Conservation (phyloP, 106 monocot genomes). For the Amphibolis antarctica region DNA sequence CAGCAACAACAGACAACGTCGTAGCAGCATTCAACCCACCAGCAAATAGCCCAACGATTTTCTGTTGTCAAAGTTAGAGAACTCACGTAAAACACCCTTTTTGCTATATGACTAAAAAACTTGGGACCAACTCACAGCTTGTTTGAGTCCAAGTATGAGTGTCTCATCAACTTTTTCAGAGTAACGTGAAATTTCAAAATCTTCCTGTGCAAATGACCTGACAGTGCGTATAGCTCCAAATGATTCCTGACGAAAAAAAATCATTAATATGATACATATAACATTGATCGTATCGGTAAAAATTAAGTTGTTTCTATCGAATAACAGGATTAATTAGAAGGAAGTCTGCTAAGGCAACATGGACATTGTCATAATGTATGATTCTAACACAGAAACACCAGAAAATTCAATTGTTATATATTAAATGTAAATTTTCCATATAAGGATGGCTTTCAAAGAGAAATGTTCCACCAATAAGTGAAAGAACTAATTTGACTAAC, state of each 20-base stretch:
- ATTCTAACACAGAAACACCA: too few species aligned
- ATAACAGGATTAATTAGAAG: not conserved
- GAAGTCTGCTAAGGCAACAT: too few species aligned
- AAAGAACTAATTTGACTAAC: not conserved
- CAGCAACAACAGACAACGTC: constrained; percentile 74
- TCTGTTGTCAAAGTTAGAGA: constrained; percentile 27
- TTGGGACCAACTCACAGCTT: constrained; percentile 65
- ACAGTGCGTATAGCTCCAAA: constrained; percentile 98
- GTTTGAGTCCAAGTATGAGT: constrained; percentile 88
- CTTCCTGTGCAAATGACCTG: constrained; percentile 91
- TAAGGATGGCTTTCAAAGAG: too few species aligned
- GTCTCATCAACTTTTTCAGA: constrained; percentile 91
- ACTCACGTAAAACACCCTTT: not conserved
- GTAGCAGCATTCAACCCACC: constrained; percentile 89
- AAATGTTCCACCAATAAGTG: too few species aligned
- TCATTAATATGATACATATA: not conserved
- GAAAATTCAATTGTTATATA: too few species aligned
- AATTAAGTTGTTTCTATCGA: not conserved
- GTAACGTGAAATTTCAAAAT: constrained; percentile 78
- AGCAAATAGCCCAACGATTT: constrained; percentile 76
- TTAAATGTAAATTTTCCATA: too few species aligned
- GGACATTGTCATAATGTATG: too few species aligned
- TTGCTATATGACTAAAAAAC: constrained; percentile 1
- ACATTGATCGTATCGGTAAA: not conserved
- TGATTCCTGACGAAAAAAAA: constrained; percentile 49